A percentile compares a stretch with the other conserved stretches of the same genome.
Evolutionary conservation across 495 filamentous ascomycete species (phyloP).

Genomic region (Symbiotaphrina buchneri): DNA sequence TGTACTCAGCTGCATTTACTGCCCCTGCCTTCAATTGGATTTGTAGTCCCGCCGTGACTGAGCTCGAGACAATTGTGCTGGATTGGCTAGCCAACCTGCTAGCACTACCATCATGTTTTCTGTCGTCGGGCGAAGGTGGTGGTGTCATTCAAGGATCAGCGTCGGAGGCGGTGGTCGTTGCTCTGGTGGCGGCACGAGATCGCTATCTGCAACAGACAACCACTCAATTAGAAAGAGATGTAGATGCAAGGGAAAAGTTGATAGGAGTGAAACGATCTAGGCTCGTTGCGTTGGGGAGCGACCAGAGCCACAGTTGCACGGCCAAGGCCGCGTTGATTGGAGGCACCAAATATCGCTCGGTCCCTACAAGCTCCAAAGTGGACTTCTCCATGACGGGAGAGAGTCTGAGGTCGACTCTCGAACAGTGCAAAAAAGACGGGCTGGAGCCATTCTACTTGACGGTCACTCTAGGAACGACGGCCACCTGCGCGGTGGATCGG

Average conservation of each 20-base stretch:
- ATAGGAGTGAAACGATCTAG: constrained; percentile 39
- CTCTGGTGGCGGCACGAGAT: constrained; percentile 78
- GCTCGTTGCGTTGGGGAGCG: constrained; percentile 64
- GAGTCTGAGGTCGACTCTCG: constrained; percentile 33
- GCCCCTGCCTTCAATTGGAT: constrained; percentile 95
- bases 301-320: constrained; percentile 59
- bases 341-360: constrained; percentile 51
- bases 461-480: constrained; percentile 70
- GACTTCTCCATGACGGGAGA: constrained; percentile 49
- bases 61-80: constrained; percentile 82
- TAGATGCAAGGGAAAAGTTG: constrained; percentile 35
- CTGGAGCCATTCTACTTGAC: constrained; percentile 75
- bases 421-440: constrained; percentile 33
- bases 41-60: constrained; percentile 84
- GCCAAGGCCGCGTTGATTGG: constrained; percentile 77
- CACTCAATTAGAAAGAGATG: constrained; percentile 23
- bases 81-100: constrained; percentile 75
- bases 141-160: constrained; percentile 93
- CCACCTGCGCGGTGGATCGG: constrained; percentile 70
- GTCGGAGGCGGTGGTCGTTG: constrained; percentile 67
- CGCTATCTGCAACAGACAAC: constrained; percentile 42
- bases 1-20: constrained; percentile 75
- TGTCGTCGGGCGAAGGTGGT: constrained; percentile 58
- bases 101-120: constrained; percentile 48
- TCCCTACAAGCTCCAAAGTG: constrained; percentile 34